These are phyloP conservation scores for Chenopodium album DNA, from an alignment of 148 eudicot genomes.

Conservation along the genomic window DNA sequence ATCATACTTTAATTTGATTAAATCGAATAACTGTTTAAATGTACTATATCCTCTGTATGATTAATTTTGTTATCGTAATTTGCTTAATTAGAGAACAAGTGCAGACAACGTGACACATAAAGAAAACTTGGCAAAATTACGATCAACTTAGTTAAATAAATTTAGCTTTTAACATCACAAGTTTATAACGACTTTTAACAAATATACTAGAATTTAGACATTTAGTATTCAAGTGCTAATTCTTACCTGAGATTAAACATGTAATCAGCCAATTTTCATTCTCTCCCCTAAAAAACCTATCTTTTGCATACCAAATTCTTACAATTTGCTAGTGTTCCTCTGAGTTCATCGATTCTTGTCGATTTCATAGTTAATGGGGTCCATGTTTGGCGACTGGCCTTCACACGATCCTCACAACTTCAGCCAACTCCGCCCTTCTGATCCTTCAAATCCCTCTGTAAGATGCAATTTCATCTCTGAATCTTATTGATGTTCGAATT, in stretches of 20 bases:
- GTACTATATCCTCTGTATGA: no score
- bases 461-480: constrained; percentile 12
- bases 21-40: no score
- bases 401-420: constrained; percentile 81
- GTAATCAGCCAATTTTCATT: neutral
- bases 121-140: no score
- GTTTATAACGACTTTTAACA: no score
- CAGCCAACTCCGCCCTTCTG: constrained; percentile 82
- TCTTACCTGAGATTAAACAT: neutral
- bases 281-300: constrained; percentile 14
- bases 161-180: no score
- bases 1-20: no score
- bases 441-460: constrained; percentile 78
- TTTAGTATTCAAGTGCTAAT: neutral
- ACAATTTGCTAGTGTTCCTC: constrained; percentile 11
- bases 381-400: constrained; percentile 69
- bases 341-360: constrained; percentile 1
- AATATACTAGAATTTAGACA: no score
- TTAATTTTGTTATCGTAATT: no score
- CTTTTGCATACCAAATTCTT: constrained; percentile 1
- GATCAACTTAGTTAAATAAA: no score
- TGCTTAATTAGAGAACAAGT: no score
- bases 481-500: neutral
- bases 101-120: no score
- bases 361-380: constrained; percentile 40